Conservation (phyloP, 805 yeast species). For the Candida multigemmis region DNA sequence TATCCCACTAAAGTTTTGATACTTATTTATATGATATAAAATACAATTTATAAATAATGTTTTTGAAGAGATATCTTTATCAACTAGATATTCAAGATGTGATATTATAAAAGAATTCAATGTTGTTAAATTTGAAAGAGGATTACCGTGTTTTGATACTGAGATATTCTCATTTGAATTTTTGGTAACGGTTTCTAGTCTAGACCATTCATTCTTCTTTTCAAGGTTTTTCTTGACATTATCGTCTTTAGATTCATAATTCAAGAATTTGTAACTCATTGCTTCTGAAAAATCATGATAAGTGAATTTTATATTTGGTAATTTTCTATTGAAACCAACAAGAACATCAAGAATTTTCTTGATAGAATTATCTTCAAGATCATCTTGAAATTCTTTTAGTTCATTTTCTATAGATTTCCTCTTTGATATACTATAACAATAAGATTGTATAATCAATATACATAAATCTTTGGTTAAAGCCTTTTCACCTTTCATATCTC, state of each 20-base stretch:
- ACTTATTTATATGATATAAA: slow-evolving; percentile 21
- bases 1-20: slow-evolving; percentile 26
- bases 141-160: slow-evolving; percentile 19
- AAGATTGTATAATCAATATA: slow-evolving; percentile 22
- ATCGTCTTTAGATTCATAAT: slow-evolving; percentile 14
- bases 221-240: slow-evolving; percentile 9
- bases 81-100: slow-evolving; percentile 14
- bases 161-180: slow-evolving; percentile 11
- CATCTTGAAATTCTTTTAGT: slow-evolving; percentile 2
- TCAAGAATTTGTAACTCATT: slow-evolving; percentile 19
- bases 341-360: slow-evolving; percentile 22
- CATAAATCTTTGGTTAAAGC: slow-evolving; percentile 25
- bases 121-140: slow-evolving; percentile 17
- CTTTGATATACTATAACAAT: slow-evolving; percentile 15
- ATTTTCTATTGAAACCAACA: slow-evolving; percentile 12
- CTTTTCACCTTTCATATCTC: slow-evolving; percentile 18
- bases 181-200: slow-evolving; percentile 7
- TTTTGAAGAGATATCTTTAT: slow-evolving; percentile 5
- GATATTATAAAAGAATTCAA: slow-evolving; percentile 12
- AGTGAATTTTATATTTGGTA: slow-evolving; percentile 3
- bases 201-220: slow-evolving; percentile 5
- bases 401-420: slow-evolving; percentile 4
- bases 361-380: slow-evolving; percentile 14
- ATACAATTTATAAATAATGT: slow-evolving; percentile 26
- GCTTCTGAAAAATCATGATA: slow-evolving; percentile 20